Percentiles rank a stretch among this genome's conserved stretches.
Conservation (phyloP, 2,329 filamentous ascomycete species). For the Neoascochyta sp. region DNA sequence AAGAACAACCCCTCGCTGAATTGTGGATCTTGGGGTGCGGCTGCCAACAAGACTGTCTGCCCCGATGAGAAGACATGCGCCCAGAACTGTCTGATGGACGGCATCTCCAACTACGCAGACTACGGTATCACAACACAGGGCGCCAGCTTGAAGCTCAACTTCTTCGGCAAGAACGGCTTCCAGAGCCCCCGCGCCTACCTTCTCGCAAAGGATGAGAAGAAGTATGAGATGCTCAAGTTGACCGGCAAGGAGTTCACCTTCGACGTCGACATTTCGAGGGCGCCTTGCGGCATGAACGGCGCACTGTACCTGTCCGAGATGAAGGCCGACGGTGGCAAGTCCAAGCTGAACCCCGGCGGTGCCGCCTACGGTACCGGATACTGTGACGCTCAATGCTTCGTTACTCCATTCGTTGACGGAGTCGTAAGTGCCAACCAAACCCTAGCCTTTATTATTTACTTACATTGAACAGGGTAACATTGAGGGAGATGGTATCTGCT, state of each 20-base stretch:
- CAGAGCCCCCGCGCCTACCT: conserved; percentile 59
- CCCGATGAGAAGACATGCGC: conserved; percentile 50
- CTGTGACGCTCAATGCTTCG: conserved; percentile 46
- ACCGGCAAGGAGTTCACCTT: conserved; percentile 68
- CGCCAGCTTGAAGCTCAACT: conserved; percentile 47
- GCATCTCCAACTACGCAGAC: conserved; percentile 51
- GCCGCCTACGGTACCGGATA: conserved; percentile 62
- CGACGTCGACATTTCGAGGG: conserved; percentile 58
- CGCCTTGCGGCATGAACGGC: conserved; percentile 44
- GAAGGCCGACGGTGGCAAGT: conserved; percentile 37
- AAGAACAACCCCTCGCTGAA: conserved; percentile 30
- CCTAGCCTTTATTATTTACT: conserved; percentile 27
- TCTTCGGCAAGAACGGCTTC: conserved; percentile 37
- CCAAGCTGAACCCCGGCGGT: conserved; percentile 46
- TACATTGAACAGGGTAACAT: conserved; percentile 43
- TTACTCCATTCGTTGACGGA: conserved; percentile 38
- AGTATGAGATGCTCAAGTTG: conserved; percentile 64
- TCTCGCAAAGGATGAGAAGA: conserved; percentile 55
- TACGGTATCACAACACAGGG: conserved; percentile 53
- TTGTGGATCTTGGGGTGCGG: conserved; percentile 33
- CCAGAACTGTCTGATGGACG: conserved; percentile 55
- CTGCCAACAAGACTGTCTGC: conserved; percentile 46
- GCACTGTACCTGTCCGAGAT: conserved; percentile 42
- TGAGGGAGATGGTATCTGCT: conserved; percentile 48
- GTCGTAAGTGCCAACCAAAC: conserved; percentile 27